Conservation (phyloP, 148 eudicot genomes). For the Rhododendron henanense region DNA sequence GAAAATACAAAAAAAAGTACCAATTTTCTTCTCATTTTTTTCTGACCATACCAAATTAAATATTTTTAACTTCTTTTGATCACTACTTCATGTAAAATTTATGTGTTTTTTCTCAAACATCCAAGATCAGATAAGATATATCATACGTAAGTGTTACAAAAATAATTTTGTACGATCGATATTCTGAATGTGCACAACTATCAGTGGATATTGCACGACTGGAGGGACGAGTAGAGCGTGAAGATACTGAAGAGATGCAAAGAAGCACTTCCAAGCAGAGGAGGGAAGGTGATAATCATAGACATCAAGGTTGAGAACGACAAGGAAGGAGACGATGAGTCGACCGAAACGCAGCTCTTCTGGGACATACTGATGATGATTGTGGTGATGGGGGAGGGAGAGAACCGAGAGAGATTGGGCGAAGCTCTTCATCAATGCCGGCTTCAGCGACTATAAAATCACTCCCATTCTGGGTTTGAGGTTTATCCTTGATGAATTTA, state of each 20-base stretch:
- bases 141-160: no score
- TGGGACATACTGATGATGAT: conserved; percentile 11
- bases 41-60: no score
- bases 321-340: background rate
- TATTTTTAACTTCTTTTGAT: no score
- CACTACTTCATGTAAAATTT: no score
- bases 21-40: no score
- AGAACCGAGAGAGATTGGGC: conserved; percentile 13
- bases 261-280: conserved; percentile 12
- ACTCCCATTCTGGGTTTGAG: conserved; percentile 4
- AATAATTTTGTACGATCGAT: no score
- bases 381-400: background rate
- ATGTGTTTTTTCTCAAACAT: no score
- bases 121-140: no score
- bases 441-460: conserved; percentile 9
- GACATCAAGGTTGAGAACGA: conserved; percentile 9
- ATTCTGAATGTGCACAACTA: no score
- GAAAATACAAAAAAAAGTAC: no score
- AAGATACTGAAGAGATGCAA: conserved; percentile 7
- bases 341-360: background rate
- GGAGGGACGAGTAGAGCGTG: conserved; percentile 8
- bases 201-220: conserved; percentile 10
- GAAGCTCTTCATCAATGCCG: background rate
- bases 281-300: conserved; percentile 14
- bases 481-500: conserved; percentile 1